Evolutionary conservation across 2,329 filamentous ascomycete species (phyloP).

Genomic region (Nigrograna mackinnonii): DNA sequence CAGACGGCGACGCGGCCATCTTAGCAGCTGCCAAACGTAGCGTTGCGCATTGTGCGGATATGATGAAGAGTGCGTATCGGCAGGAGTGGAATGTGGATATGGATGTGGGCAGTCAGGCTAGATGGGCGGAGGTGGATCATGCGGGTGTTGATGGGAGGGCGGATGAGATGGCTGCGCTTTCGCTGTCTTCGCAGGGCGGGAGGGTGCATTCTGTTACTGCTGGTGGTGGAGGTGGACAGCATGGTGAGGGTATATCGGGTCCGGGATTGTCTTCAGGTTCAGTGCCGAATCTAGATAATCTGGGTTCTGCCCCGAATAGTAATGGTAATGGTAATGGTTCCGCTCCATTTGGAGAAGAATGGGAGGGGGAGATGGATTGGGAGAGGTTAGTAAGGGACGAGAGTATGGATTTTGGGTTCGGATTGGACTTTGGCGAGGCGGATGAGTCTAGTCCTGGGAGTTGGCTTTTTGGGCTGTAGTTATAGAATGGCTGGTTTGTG

Average conservation of each 20-base stretch:
- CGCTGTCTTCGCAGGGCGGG: no score
- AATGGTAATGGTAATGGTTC: neutral
- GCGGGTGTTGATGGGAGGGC: slow-evolving; percentile 1
- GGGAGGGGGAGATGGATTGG: slow-evolving; percentile 10
- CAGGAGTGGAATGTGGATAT: slow-evolving; percentile 25
- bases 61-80: slow-evolving; percentile 20
- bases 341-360: neutral
- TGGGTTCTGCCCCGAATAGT: neutral
- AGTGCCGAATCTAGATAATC: no score
- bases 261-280: no score
- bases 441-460: neutral
- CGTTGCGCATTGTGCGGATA: slow-evolving; percentile 10
- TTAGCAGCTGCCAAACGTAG: slow-evolving; percentile 20
- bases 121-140: neutral
- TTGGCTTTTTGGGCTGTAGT: neutral
- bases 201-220: no score
- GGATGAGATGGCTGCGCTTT: no score
- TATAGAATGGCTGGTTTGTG: no score
- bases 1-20: slow-evolving; percentile 18
- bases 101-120: slow-evolving; percentile 9
- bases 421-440: slow-evolving; percentile 2
- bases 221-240: slow-evolving; percentile 6
- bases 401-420: slow-evolving; percentile 9
- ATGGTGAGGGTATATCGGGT: neutral
- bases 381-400: slow-evolving; percentile 9